phyloP scores from a whole-genome alignment of 176 grass and related monocot genomes.

The bread wheat (Triticum aestivum) region DNA sequence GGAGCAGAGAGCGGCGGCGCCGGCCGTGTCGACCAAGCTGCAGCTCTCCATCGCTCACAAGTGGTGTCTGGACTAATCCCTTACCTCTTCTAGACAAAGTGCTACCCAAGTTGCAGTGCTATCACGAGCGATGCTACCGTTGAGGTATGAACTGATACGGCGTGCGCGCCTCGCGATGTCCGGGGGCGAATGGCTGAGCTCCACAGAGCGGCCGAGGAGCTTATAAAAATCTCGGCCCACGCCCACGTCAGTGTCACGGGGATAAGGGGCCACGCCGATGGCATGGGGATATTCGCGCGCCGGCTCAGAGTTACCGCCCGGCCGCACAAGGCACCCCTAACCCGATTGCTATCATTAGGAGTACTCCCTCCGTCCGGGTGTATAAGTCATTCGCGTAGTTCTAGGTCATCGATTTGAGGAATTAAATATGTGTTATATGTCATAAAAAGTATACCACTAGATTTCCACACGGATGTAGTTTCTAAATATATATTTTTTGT shows the following conservation, averaged over 20 bases:
- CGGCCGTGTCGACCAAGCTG: conserved; percentile 29
- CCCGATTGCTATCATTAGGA: not conserved
- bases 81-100: not conserved
- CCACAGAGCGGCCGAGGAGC: not conserved
- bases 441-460: too few species aligned
- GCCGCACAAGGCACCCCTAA: not conserved
- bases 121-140: not conserved
- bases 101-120: not conserved
- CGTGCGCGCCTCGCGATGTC: not conserved
- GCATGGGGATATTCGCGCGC: conserved; percentile 42
- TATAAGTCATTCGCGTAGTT: too few species aligned
- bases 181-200: conserved; percentile 38
- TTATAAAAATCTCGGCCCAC: conserved; percentile 33
- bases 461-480: too few species aligned
- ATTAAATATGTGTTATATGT: too few species aligned
- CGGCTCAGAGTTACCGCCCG: conserved; percentile 19
- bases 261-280: conserved; percentile 23
- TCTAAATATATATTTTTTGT: too few species aligned
- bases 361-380: too few species aligned
- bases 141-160: not conserved
- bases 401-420: too few species aligned
- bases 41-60: conserved; percentile 23
- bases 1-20: conserved; percentile 10
- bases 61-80: not conserved
- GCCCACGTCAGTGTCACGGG: conserved; percentile 25